Evolutionary conservation across 768 basidiomycete genomes (phyloP).

Genomic region (Kockovaella imperatae): DNA sequence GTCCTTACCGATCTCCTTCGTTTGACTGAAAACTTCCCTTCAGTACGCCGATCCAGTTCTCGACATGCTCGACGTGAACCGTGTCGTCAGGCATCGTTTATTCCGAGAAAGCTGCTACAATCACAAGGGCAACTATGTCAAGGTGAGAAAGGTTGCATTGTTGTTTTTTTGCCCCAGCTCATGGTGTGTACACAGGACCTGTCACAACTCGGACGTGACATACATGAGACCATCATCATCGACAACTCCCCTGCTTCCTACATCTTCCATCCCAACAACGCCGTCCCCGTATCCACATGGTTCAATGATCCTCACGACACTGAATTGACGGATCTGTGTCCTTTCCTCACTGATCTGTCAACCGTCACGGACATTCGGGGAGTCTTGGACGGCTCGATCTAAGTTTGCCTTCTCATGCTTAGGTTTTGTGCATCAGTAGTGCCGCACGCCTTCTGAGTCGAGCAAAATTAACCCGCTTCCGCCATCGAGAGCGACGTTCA

Average conservation of each 20-base stretch:
- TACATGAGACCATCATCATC: slow-evolving; percentile 89
- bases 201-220: slow-evolving; percentile 90
- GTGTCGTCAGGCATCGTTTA: slow-evolving; percentile 83
- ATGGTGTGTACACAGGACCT: slow-evolving; percentile 58
- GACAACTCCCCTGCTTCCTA: slow-evolving; percentile 99
- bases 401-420: no score
- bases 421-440: no score
- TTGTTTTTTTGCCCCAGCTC: background rate
- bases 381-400: slow-evolving; percentile 63
- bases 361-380: slow-evolving; percentile 84
- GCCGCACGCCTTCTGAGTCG: no score
- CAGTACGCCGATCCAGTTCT: slow-evolving; percentile 98
- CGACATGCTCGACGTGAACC: slow-evolving; percentile 89
- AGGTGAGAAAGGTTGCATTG: slow-evolving; percentile 67
- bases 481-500: no score
- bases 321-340: slow-evolving; percentile 88
- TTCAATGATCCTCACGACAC: slow-evolving; percentile 99
- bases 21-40: background rate
- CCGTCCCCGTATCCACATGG: slow-evolving; percentile 98
- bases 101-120: slow-evolving; percentile 99
- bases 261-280: slow-evolving; percentile 98
- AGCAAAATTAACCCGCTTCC: no score
- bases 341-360: slow-evolving; percentile 82
- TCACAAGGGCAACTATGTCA: slow-evolving; percentile 98
- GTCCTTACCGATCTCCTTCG: background rate